Evolutionary conservation across 108 stramenopile genomes (phyloP).

Genomic region (Pseudonitzschia pungens): DNA sequence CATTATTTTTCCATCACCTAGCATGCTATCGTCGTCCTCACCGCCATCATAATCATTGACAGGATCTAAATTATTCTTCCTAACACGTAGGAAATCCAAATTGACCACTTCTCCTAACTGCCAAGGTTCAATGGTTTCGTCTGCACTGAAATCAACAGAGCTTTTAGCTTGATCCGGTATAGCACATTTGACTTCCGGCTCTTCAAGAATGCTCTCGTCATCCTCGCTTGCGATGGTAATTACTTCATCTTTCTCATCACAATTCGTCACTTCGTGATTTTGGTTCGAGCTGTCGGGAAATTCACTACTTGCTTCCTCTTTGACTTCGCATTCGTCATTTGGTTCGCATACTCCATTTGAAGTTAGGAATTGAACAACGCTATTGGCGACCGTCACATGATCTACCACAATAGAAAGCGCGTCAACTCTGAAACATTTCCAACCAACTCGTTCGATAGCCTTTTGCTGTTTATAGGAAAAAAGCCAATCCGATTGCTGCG

Average conservation of each 20-base stretch:
- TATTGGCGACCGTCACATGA: conserved; percentile 1
- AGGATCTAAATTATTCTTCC: not conserved
- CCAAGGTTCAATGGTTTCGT: conserved; percentile 21
- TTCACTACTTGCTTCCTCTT: not conserved
- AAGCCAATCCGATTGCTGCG: conserved; percentile 36
- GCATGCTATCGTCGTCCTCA: not conserved
- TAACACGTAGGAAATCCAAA: conserved; percentile 27
- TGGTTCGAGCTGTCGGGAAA: not conserved
- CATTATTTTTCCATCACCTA: not conserved
- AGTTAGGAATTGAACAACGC: conserved; percentile 28
- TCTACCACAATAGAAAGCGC: conserved; percentile 36
- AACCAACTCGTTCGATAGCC: conserved; percentile 62
- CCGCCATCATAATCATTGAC: conserved; percentile 17
- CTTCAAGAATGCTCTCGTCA: conserved; percentile 15
- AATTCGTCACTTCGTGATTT: conserved; percentile 7
- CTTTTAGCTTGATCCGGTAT: conserved; percentile 13
- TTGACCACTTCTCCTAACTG: conserved; percentile 38
- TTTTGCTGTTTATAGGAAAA: conserved; percentile 45
- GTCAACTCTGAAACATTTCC: conserved; percentile 57
- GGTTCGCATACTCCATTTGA: conserved; percentile 18
- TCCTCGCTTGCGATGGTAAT: conserved; percentile 43
- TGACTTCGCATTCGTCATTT: not conserved
- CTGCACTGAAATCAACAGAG: conserved; percentile 1
- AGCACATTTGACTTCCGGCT: not conserved
- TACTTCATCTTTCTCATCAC: conserved; percentile 21